These are phyloP conservation scores for Zoysia japonica DNA, from an alignment of 176 grass and related monocot species.

Conservation along the genomic window DNA sequence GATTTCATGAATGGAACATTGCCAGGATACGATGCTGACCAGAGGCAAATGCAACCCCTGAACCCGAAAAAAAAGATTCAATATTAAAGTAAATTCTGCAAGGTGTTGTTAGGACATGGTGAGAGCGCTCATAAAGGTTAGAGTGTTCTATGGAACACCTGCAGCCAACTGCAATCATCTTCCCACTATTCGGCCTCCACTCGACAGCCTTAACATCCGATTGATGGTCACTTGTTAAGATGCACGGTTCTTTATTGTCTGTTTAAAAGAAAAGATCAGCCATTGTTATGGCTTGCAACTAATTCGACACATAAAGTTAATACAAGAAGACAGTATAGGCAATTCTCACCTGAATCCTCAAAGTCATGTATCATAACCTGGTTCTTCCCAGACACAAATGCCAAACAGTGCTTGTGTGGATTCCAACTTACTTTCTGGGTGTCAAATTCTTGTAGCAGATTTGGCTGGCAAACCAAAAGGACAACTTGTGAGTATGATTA, in stretches of 20 bases:
- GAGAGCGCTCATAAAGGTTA: slow-evolving; percentile 24
- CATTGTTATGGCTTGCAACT: slow-evolving; percentile 10
- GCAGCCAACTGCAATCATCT: slow-evolving; percentile 87
- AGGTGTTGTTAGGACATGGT: slow-evolving; percentile 7
- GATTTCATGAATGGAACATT: slow-evolving; percentile 72
- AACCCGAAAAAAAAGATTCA: slow-evolving; percentile 22
- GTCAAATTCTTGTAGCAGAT: slow-evolving; percentile 63
- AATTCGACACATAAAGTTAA: slow-evolving; percentile 9
- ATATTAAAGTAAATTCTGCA: slow-evolving; percentile 5
- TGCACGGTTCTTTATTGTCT: slow-evolving; percentile 86
- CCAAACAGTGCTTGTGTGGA: slow-evolving; percentile 77
- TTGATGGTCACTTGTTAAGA: slow-evolving; percentile 78
- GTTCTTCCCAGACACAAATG: slow-evolving; percentile 76
- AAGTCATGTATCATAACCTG: slow-evolving; percentile 78
- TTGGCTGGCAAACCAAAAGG: slow-evolving; percentile 62
- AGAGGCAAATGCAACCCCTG: slow-evolving; percentile 89
- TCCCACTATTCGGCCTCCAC: slow-evolving; percentile 96
- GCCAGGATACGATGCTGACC: slow-evolving; percentile 92
- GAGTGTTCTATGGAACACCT: slow-evolving; percentile 46
- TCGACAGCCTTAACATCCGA: slow-evolving; percentile 71
- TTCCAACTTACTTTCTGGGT: slow-evolving; percentile 82
- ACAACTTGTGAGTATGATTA: slow-evolving; percentile 8
- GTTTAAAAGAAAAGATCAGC: slow-evolving; percentile 2
- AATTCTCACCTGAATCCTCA: slow-evolving; percentile 73
- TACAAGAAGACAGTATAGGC: slow-evolving; percentile 20